phyloP scores from a whole-genome alignment of 2,329 filamentous ascomycete species.

The Ploettnerulaceae sp. region DNA sequence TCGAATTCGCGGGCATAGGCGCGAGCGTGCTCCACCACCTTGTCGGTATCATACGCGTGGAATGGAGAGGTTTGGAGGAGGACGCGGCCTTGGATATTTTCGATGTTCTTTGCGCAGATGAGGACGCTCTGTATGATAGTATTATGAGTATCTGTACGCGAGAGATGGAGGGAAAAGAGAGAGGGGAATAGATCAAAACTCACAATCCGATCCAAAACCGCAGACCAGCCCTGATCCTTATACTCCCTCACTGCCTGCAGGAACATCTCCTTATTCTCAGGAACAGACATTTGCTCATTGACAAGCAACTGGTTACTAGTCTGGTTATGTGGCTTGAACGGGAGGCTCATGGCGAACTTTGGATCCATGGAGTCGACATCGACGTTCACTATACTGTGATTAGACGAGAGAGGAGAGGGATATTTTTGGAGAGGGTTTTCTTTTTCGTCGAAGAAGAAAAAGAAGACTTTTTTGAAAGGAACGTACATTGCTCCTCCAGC shows the following conservation, averaged over 20 bases:
- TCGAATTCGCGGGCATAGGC: slow-evolving; percentile 10
- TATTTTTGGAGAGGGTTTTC: no score
- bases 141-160: no score
- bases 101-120: slow-evolving; percentile 38
- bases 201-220: slow-evolving; percentile 45
- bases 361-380: slow-evolving; percentile 51
- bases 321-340: slow-evolving; percentile 43
- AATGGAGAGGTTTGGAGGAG: slow-evolving; percentile 12
- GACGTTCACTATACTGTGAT: slow-evolving; percentile 39
- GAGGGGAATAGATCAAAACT: background rate
- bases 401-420: no score
- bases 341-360: slow-evolving; percentile 42
- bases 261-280: slow-evolving; percentile 42
- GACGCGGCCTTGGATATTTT: slow-evolving; percentile 29
- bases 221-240: slow-evolving; percentile 43
- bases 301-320: slow-evolving; percentile 48
- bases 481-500: slow-evolving; percentile 12
- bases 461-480: no score
- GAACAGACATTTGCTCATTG: slow-evolving; percentile 42
- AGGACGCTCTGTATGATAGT: slow-evolving; percentile 40
- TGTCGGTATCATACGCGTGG: slow-evolving; percentile 13
- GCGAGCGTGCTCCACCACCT: slow-evolving; percentile 10
- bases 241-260: slow-evolving; percentile 40
- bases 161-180: no score
- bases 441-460: no score